Percentiles rank a stretch among this genome's conserved stretches.
phyloP scores from a whole-genome alignment of 2,329 filamentous ascomycete species.

The Xylariaceae sp. region DNA sequence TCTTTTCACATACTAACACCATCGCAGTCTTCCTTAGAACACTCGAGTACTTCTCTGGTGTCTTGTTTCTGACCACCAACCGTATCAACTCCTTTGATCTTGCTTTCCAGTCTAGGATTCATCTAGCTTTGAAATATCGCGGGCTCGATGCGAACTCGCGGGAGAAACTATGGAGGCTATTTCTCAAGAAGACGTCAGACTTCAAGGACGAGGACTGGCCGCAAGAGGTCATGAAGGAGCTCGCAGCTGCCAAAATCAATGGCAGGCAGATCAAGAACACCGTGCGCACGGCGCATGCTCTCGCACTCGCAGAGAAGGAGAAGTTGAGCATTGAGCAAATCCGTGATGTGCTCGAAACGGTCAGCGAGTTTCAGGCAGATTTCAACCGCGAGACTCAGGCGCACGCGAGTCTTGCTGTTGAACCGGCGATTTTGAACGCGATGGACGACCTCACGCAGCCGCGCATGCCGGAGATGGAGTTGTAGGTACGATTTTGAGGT shows the following conservation, averaged over 20 bases:
- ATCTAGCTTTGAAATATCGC: slow-evolving; percentile 32
- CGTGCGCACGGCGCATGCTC: slow-evolving; percentile 15
- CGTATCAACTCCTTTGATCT: slow-evolving; percentile 32
- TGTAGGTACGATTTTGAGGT: no score
- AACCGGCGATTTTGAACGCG: background rate
- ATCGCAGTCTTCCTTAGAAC: slow-evolving; percentile 28
- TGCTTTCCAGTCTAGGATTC: slow-evolving; percentile 35
- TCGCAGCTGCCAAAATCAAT: slow-evolving; percentile 33
- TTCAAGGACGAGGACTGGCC: slow-evolving; percentile 18
- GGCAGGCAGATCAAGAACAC: slow-evolving; percentile 40
- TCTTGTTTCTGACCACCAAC: slow-evolving; percentile 36
- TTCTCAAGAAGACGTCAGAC: slow-evolving; percentile 27
- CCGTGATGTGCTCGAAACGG: slow-evolving; percentile 19
- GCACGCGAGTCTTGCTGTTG: background rate
- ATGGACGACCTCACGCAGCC: background rate
- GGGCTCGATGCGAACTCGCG: slow-evolving; percentile 19
- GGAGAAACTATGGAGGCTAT: slow-evolving; percentile 31
- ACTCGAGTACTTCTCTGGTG: slow-evolving; percentile 33
- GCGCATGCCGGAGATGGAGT: no score
- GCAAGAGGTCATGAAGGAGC: slow-evolving; percentile 21
- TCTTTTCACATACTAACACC: background rate
- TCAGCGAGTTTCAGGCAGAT: slow-evolving; percentile 12
- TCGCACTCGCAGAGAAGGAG: slow-evolving; percentile 10
- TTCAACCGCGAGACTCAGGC: slow-evolving; percentile 7
- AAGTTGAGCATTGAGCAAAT: slow-evolving; percentile 8